Evolutionary conservation across 306 rosid species (phyloP), one percentile per base, ranked within the genome.

Genomic region (Vigna trinervia): DNA sequence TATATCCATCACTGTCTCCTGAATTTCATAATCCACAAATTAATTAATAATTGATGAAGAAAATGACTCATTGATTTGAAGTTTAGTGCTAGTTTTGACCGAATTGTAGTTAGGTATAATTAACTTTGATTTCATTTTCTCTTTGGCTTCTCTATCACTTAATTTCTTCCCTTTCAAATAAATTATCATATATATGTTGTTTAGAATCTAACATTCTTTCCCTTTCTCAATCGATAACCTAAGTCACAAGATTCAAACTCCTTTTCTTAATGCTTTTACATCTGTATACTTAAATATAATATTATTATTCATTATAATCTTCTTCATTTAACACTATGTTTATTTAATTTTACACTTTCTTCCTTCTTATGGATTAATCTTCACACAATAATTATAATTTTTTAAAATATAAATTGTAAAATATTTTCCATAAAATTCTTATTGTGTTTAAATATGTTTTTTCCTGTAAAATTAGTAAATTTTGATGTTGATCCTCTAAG

Each of bases 11-110:
- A 23, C 8, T 9, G 6, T 4, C 1, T 57, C 14, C 34, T 23
- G 17, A 23, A 4, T 57, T 57, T 57, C 5, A 41, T 11, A 30
- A 30, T 28, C 67, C 43, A 14, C 20, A 60, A 14, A 60, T 7
- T 32, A 12, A 14, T 60, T 30, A 60, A 59, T 50, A 23, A 12
- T 64, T 53, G 52, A 73, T 19, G n/a, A 15, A 43, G 69, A 73
- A 53, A 63, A 73, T 65, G 69, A 73, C 61, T 11, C 17, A 10
- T 34, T 14, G 28, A 64, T 58, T 48, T 45, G 9, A 53, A 43
- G 8, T 63, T 63, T 39, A 51, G 58, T 63, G 8, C 30, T 62
- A n/a, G 47, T 7, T 38, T 36, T 28, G 8, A 63, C 26, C 28
- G 20, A 14, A 4, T 8, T 34, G 9, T 23, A 6, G 8, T 13